Conservation (phyloP, 2,329 filamentous ascomycete genomes). For the Graphilbum ipis-grandicollis region DNA sequence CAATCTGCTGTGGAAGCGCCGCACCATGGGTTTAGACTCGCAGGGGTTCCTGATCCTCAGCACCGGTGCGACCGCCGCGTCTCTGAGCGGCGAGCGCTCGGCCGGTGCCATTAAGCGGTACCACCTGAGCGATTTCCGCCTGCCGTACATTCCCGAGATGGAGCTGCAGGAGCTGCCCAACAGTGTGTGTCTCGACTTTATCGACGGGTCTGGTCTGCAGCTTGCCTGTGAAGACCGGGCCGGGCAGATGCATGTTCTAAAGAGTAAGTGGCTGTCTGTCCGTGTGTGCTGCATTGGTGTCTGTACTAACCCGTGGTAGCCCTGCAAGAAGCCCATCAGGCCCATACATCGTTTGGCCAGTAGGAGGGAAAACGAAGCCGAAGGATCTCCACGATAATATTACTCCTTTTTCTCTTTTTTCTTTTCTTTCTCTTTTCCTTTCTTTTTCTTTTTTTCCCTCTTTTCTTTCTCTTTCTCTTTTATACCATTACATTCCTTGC, state of each 20-base stretch:
- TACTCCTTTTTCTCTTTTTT: neutral
- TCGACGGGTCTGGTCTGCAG: conserved; percentile 43
- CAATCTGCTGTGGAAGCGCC: conserved; percentile 87
- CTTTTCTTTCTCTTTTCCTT: neutral
- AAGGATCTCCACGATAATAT: neutral
- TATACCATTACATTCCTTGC: neutral
- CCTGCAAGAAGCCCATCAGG: conserved; percentile 24
- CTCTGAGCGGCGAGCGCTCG: conserved; percentile 26
- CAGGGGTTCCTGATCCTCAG: conserved; percentile 71
- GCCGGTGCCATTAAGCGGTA: conserved; percentile 49
- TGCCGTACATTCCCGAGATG: conserved; percentile 69
- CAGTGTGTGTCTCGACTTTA: conserved; percentile 49
- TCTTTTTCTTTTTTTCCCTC: too few relatives aligned
- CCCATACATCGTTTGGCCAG: conserved; percentile 16
- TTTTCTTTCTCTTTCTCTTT: too few relatives aligned
- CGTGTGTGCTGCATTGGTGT: too few relatives aligned
- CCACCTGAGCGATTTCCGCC: conserved; percentile 68
- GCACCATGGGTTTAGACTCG: conserved; percentile 71
- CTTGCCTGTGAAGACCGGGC: conserved; percentile 45
- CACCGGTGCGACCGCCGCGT: conserved; percentile 27
- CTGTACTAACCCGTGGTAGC: conserved; percentile 13
- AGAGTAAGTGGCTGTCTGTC: conserved; percentile 23
- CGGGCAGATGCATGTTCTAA: conserved; percentile 36
- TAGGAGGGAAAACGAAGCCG: conserved; percentile 7
- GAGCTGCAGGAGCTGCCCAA: conserved; percentile 87